Base-by-base conservation (phyloP, 805 yeast genomes). In the Candida alai region DNA sequence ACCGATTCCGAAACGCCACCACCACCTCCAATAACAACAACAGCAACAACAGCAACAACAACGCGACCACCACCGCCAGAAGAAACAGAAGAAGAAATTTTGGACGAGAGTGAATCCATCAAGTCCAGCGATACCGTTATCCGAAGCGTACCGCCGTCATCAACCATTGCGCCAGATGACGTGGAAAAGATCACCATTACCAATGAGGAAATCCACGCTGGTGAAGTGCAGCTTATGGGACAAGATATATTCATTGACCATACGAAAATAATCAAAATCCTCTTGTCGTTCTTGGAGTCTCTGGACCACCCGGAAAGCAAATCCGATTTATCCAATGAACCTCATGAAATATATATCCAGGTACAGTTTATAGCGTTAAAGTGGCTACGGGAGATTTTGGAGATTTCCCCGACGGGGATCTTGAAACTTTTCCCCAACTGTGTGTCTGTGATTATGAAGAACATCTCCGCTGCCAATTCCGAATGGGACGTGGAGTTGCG, bases 211-310 rank as follows among this genome's bases (percentile, higher is more conserved):
- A 26, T n/a, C 17, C 40, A 37, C 10, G 60, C 48, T 9, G 50
- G 49, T 6, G 58, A 58, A 10, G 45, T 49, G 9, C 56, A 63
- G 29, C 46, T 62, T 12, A 61, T 50, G 32, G 72, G 73, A 1
- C 96, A 88, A 54, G 95, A 89, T 52, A 78, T 88, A 14, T 77
- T 74, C 38, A 69, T 90, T 20, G 90, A 88, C 58, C 85, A 78
- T 48, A 77, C 90, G 4, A 81, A 78, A 43, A 80, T 90, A 28
- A 80, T 88, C 22, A 86, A 81, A 31, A 86, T 90, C 25, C 57
- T 93, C 31, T 75, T 90, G n/a, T 76, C 87, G 2, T 85, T 86
- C 42, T 65, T 93, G 33, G 85, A 84, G 41, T 76, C 80, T 2
- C 70, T 83, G 1, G 87, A 79, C 40, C 76, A 74, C n/a, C 12